Conservation (phyloP, 495 filamentous ascomycete species). For the Hapsidospora chrysogenum region DNA sequence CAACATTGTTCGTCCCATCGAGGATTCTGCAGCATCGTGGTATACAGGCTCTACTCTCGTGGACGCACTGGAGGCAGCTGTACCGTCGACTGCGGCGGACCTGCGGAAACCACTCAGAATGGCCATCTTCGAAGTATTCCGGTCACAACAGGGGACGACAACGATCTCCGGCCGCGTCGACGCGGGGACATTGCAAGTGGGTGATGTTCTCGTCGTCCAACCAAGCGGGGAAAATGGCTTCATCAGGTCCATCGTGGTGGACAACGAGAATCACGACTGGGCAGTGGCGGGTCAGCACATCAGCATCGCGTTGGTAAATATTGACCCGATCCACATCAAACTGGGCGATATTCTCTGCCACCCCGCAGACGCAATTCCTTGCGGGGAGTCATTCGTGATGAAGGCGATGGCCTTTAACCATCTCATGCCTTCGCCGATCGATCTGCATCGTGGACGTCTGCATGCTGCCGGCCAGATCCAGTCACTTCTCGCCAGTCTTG, state of each 20-base stretch:
- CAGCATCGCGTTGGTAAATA: slow-evolving; percentile 66
- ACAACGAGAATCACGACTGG: slow-evolving; percentile 61
- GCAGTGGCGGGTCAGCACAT: slow-evolving; percentile 91
- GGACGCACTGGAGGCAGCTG: slow-evolving; percentile 65
- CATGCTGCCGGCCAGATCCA: slow-evolving; percentile 62
- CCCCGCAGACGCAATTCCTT: slow-evolving; percentile 45
- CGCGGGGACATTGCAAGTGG: slow-evolving; percentile 64
- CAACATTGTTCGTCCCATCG: slow-evolving; percentile 52
- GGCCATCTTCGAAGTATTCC: slow-evolving; percentile 55
- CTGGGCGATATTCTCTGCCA: slow-evolving; percentile 74
- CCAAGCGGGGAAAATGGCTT: slow-evolving; percentile 64
- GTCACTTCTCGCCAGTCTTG: slow-evolving; percentile 50
- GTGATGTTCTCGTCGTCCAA: slow-evolving; percentile 63
- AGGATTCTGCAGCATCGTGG: slow-evolving; percentile 47
- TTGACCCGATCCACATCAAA: slow-evolving; percentile 66
- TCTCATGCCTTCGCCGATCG: slow-evolving; percentile 72
- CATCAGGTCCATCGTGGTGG: slow-evolving; percentile 62
- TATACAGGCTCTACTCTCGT: slow-evolving; percentile 66
- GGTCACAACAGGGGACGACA: slow-evolving; percentile 58
- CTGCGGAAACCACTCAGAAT: slow-evolving; percentile 69
- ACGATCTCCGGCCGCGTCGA: slow-evolving; percentile 79
- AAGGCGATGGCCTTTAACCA: slow-evolving; percentile 85
- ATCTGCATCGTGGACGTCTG: slow-evolving; percentile 71
- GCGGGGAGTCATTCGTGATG: slow-evolving; percentile 50
- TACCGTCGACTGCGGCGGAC: slow-evolving; percentile 44